Evolutionary conservation across 129 eudicot genomes (phyloP), one percentile per base, ranked within the genome.

Genomic region (Oenanthe sinensis): DNA sequence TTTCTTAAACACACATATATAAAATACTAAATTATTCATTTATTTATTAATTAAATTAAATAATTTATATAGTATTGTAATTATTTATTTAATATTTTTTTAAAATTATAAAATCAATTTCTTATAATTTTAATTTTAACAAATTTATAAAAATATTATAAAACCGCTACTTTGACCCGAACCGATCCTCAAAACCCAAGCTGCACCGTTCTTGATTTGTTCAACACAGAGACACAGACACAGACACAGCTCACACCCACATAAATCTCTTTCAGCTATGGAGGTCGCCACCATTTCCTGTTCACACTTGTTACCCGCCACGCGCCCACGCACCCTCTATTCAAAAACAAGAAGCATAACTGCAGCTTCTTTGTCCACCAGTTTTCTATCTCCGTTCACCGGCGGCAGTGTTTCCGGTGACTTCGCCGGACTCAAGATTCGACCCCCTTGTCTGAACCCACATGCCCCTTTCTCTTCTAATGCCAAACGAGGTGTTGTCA

Each of bases 401-500:
- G 89, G 89, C 50, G 87, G 84, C 74, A 48, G 86, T 74, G 69
- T 87, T 46, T 79, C 86, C 81, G 77, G 82, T 68, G 87, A 85
- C 26, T 89, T 93, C 24, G 71, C 90, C 45, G 94, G 92, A 58
- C 80, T 33, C 1, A 85, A 83, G 78, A 83, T 88, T 82, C 91
- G 96, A 81, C 89, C 96, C 54, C 82, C 55, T 22, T 88, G 87
- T 13, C 86, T 87, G n/a, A 81, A 81, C 45, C 87, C 55, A 28
- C 15, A 11, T 44, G 15, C 20, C 76, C 50, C 20, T 11, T n/a
- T 87, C 45, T 28, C 88, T 78, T 86, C 89, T 44, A 88, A 77
- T 42, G 84, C 80, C 69, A 90, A 90, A 79, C 91, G 96, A 26
- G 75, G 87, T 58, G 92, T 89, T 79, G 91, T 93, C 42, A 90